Conservation (phyloP, 495 filamentous ascomycete genomes). For the Monascus purpureus region DNA sequence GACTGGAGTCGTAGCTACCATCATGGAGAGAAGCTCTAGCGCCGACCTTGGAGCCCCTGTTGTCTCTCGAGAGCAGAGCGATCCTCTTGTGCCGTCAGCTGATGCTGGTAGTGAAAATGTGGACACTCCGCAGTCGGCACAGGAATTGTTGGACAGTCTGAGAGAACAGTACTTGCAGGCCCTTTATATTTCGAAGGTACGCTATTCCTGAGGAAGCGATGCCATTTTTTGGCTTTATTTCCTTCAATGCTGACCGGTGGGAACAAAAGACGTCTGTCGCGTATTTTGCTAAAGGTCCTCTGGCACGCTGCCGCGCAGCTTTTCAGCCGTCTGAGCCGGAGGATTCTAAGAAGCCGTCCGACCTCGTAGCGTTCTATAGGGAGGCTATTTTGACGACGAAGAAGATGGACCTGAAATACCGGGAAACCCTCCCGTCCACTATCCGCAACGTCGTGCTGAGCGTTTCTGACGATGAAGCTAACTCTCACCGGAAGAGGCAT, state of each 20-base stretch:
- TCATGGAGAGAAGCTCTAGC: constrained; percentile 4
- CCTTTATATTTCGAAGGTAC: constrained; percentile 78
- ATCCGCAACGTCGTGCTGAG: constrained; percentile 48
- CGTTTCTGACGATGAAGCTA: constrained; percentile 44
- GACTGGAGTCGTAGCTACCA: constrained; percentile 3
- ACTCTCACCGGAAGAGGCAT: constrained; percentile 35
- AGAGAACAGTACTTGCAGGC: constrained; percentile 70
- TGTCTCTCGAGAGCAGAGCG: constrained; percentile 2
- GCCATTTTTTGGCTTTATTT: neutral
- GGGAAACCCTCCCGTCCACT: constrained; percentile 55
- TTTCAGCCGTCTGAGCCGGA: constrained; percentile 47
- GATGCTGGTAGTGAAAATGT: constrained; percentile 5
- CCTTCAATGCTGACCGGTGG: constrained; percentile 9
- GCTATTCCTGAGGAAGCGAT: too few species aligned
- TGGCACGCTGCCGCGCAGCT: constrained; percentile 70
- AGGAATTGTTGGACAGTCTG: constrained; percentile 53
- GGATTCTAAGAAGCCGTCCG: constrained; percentile 11
- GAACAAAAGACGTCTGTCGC: constrained; percentile 69
- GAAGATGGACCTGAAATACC: constrained; percentile 79
- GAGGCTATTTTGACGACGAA: constrained; percentile 56
- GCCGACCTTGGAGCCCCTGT: constrained; percentile 1
- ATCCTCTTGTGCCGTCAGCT: constrained; percentile 5
- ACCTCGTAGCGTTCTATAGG: constrained; percentile 55
- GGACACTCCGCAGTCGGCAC: constrained; percentile 36
- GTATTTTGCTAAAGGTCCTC: constrained; percentile 92